Percentiles rank a stretch among this genome's conserved stretches.
phyloP scores from a whole-genome alignment of 192 early-diverging fungal genomes.

The Physocladia obscura region DNA sequence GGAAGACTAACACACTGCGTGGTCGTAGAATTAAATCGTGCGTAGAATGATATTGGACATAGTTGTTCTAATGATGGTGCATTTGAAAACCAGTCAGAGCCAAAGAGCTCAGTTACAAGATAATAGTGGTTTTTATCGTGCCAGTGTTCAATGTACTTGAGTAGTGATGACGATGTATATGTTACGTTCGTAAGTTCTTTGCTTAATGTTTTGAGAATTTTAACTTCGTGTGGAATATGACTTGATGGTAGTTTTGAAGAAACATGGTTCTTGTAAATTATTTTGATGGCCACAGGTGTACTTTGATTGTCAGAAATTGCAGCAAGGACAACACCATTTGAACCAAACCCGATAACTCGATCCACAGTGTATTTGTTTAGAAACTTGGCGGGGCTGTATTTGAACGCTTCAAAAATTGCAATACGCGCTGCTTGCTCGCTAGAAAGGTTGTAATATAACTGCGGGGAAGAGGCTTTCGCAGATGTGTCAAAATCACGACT shows the following conservation, averaged over 20 bases:
- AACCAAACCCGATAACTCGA: slow-evolving; percentile 23
- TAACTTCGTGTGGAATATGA: not conserved
- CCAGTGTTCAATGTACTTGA: slow-evolving; percentile 13
- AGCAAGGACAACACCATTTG: slow-evolving; percentile 25
- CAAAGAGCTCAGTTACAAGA: slow-evolving; percentile 15
- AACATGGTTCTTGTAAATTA: slow-evolving; percentile 11
- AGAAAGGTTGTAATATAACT: not conserved
- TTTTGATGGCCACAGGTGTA: slow-evolving; percentile 13
- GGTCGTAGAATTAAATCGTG: not conserved
- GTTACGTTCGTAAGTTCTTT: not conserved
- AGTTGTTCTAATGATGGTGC: not conserved
- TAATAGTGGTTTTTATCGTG: slow-evolving; percentile 12
- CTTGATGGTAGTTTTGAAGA: not conserved
- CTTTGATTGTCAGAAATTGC: not conserved
- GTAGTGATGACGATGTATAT: not conserved
- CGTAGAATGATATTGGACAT: not conserved
- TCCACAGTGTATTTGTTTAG: not conserved
- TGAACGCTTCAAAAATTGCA: slow-evolving; percentile 8
- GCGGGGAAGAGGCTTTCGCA: too few relatives aligned
- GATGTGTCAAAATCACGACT: too few relatives aligned
- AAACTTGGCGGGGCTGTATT: not conserved
- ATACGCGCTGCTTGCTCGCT: not conserved
- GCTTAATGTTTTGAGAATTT: not conserved
- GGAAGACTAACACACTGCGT: not conserved
- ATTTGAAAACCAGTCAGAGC: slow-evolving; percentile 7